Percentiles rank a stretch among this genome's conserved stretches.
These are phyloP conservation scores for Claviceps fusiformis DNA, from an alignment of 2,329 filamentous ascomycete genomes.

Conservation along the genomic window DNA sequence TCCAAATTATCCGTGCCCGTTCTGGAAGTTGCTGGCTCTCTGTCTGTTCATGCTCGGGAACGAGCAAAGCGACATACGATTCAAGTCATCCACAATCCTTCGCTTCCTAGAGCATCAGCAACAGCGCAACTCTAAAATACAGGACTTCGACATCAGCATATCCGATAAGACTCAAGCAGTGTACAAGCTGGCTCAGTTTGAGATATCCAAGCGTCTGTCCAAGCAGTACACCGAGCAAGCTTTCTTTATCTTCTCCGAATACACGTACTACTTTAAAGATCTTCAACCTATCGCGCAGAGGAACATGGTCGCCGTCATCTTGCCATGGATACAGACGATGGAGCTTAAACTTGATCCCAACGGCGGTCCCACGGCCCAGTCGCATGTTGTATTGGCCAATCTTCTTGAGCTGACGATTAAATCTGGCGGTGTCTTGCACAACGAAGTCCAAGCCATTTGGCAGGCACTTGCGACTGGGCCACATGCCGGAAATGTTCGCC, in stretches of 20 bases:
- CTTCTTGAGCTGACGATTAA: conserved; percentile 93
- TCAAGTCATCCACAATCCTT: conserved; percentile 72
- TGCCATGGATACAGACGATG: conserved; percentile 93
- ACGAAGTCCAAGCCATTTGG: conserved; percentile 95
- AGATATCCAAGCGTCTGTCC: conserved; percentile 81
- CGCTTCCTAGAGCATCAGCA: conserved; percentile 72
- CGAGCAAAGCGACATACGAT: conserved; percentile 75
- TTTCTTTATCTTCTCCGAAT: conserved; percentile 92
- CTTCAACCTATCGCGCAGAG: conserved; percentile 71
- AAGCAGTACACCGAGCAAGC: conserved; percentile 81
- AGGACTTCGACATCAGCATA: conserved; percentile 96
- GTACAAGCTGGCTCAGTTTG: conserved; percentile 94
- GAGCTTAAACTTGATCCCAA: conserved; percentile 86
- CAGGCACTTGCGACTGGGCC: conserved; percentile 89
- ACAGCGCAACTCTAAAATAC: conserved; percentile 68
- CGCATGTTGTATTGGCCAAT: conserved; percentile 90
- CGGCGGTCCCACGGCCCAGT: conserved; percentile 77
- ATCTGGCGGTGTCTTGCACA: conserved; percentile 75
- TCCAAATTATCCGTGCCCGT: conserved; percentile 67
- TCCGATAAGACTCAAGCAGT: conserved; percentile 97
- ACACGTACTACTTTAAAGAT: conserved; percentile 84
- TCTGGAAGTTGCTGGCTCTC: conserved; percentile 81
- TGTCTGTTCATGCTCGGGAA: conserved; percentile 89
- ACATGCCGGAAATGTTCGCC: conserved; percentile 81
- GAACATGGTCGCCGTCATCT: conserved; percentile 84